Evolutionary conservation across 352 stramenopile genomes (phyloP).

Genomic region (Phytopythium helicoides): DNA sequence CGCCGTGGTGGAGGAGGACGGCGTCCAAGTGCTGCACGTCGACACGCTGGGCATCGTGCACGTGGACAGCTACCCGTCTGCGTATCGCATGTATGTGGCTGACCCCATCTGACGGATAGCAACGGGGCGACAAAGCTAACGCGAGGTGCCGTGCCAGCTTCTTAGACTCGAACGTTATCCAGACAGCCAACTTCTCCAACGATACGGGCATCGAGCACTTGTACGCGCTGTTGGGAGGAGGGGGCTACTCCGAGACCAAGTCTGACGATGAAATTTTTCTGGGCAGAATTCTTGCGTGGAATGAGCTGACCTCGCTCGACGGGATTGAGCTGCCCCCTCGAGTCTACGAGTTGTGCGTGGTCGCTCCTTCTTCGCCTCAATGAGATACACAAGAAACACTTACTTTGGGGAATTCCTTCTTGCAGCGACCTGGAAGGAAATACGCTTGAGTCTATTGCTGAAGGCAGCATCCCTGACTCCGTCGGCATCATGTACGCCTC

Average conservation of each 20-base stretch:
- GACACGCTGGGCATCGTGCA: slow-evolving; percentile 8
- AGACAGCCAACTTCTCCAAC: slow-evolving; percentile 4
- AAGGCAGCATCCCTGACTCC: background rate
- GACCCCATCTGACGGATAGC: background rate
- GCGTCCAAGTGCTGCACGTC: slow-evolving; percentile 4
- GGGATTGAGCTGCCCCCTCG: background rate
- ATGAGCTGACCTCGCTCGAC: slow-evolving; percentile 3
- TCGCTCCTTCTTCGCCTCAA: no score
- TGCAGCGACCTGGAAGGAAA: slow-evolving; percentile 4
- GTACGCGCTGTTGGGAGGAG: no score
- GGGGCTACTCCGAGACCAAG: no score
- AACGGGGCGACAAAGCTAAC: no score
- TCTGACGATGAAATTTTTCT: no score
- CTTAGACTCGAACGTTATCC: slow-evolving; percentile 2
- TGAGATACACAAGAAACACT: no score
- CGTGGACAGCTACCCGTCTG: slow-evolving; percentile 9
- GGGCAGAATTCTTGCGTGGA: slow-evolving; percentile 6
- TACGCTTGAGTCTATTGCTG: background rate
- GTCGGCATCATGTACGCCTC: background rate
- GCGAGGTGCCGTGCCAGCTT: no score
- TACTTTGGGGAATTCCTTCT: no score
- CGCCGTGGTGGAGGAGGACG: slow-evolving; percentile 5
- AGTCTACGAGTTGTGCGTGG: slow-evolving; percentile 1
- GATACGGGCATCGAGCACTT: slow-evolving; percentile 4
- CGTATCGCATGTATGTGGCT: slow-evolving; percentile 2